phyloP scores from a whole-genome alignment of 1,284 basidiomycete species.

The Ceratobasidium sp. region DNA sequence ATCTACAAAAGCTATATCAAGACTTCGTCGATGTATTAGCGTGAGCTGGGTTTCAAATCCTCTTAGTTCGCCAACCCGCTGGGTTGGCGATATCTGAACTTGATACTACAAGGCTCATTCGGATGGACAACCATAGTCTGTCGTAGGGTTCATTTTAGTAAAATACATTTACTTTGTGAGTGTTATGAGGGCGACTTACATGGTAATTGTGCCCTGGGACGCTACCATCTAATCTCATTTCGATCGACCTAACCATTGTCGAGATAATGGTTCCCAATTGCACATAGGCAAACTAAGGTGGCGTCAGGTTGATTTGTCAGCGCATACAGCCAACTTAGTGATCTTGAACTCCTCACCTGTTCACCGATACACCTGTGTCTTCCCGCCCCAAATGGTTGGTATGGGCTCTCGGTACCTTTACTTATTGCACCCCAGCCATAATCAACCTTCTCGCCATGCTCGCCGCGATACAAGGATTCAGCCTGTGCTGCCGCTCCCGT shows the following conservation, averaged over 20 bases:
- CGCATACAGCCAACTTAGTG: conserved; percentile 4
- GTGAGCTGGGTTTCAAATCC: too few relatives aligned
- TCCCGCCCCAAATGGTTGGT: conserved; percentile 97
- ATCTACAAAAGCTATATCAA: too few relatives aligned
- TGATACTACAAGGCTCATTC: conserved; percentile 64
- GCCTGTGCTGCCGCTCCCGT: conserved; percentile 82
- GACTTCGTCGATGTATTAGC: too few relatives aligned
- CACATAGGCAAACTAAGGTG: conserved; percentile 87
- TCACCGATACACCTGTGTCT: conserved; percentile 95
- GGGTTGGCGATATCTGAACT: conserved; percentile 32
- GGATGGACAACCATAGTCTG: conserved; percentile 82
- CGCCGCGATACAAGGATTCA: conserved; percentile 78
- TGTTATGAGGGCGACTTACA: conserved; percentile 59
- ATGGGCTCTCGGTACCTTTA: conserved; percentile 91
- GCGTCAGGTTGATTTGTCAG: conserved; percentile 42
- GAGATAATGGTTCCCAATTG: conserved; percentile 89
- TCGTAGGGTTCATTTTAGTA: not conserved
- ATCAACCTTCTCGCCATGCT: conserved; percentile 88
- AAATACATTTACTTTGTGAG: conserved; percentile 52
- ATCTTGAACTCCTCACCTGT: conserved; percentile 65
- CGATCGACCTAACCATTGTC: conserved; percentile 81
- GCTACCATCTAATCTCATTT: conserved; percentile 73
- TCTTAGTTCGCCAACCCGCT: too few relatives aligned
- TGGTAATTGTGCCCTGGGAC: conserved; percentile 92
- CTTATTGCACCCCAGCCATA: conserved; percentile 95